Conservation (phyloP, 164 flowering plant genomes). For the Malania oleifera region DNA sequence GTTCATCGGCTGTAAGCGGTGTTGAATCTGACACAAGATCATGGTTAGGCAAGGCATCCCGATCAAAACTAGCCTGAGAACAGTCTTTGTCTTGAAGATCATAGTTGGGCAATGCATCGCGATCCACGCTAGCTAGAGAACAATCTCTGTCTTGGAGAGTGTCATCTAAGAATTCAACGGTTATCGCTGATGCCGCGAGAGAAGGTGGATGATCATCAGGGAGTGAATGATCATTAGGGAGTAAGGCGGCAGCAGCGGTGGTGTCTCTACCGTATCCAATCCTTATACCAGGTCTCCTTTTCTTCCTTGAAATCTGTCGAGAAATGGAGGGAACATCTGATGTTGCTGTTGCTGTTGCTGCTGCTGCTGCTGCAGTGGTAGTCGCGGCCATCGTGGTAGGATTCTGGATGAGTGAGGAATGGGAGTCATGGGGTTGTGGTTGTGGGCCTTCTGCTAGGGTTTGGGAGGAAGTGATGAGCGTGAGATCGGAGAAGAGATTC, state of each 20-base stretch:
- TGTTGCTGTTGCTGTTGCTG: neutral
- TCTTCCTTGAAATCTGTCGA: slow-evolving; percentile 48
- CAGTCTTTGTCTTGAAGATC: no score
- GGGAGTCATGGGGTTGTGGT: neutral
- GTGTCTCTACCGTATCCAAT: slow-evolving; percentile 63
- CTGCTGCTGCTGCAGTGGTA: neutral
- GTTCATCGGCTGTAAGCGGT: neutral
- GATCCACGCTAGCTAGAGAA: no score
- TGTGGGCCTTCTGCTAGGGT: neutral
- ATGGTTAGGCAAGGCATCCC: no score
- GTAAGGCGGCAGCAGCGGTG: neutral
- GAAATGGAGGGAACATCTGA: slow-evolving; percentile 1
- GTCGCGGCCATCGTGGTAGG: neutral
- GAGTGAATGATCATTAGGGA: slow-evolving; percentile 13
- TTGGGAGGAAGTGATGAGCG: slow-evolving; percentile 31
- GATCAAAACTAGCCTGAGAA: no score
- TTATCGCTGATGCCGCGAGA: no score
- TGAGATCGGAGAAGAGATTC: slow-evolving; percentile 77
- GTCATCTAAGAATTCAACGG: no score
- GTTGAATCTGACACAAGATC: no score
- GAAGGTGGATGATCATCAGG: no score
- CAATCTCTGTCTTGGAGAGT: no score
- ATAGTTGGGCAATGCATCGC: no score
- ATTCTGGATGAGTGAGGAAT: neutral
- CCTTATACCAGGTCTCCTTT: slow-evolving; percentile 47